Conservation (phyloP, 139 green algal genomes). For the Chlorella sorokiniana region DNA sequence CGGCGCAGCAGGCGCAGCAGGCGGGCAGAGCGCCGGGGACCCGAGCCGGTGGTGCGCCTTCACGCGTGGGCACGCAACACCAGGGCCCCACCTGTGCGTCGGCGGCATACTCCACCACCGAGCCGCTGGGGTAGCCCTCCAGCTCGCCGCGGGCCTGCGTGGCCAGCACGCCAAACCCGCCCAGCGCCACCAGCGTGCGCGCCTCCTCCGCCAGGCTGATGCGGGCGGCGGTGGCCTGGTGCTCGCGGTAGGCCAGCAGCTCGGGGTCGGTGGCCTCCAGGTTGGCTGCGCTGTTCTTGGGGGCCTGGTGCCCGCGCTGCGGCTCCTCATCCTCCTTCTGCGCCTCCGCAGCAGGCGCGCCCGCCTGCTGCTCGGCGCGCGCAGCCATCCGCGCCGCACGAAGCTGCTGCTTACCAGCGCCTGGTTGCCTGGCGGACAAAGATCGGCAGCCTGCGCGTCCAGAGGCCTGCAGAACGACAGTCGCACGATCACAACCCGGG, state of each 20-base stretch:
- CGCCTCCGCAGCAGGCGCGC: not conserved
- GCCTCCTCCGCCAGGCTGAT: constrained; percentile 66
- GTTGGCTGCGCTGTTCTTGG: constrained; percentile 13
- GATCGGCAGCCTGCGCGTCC: no score
- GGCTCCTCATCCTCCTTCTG: constrained; percentile 23
- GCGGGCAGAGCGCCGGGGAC: no score
- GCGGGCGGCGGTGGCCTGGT: constrained; percentile 53
- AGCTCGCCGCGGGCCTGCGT: constrained; percentile 46
- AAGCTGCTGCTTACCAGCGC: not conserved
- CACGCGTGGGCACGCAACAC: no score
- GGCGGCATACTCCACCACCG: constrained; percentile 72
- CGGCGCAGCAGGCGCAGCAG: no score
- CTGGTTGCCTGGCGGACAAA: no score
- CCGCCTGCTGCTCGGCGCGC: not conserved
- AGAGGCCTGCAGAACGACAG: not conserved
- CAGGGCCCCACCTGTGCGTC: constrained; percentile 34
- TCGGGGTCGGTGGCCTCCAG: constrained; percentile 38
- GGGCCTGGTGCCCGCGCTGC: constrained; percentile 33
- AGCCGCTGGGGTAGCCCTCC: constrained; percentile 63
- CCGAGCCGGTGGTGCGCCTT: no score
- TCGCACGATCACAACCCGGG: no score
- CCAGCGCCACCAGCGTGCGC: constrained; percentile 65
- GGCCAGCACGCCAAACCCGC: constrained; percentile 65
- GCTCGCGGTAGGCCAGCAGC: constrained; percentile 28
- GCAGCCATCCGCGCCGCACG: not conserved